Conservation (phyloP, 164 flowering plant species). For the Stephania yunnanensis region DNA sequence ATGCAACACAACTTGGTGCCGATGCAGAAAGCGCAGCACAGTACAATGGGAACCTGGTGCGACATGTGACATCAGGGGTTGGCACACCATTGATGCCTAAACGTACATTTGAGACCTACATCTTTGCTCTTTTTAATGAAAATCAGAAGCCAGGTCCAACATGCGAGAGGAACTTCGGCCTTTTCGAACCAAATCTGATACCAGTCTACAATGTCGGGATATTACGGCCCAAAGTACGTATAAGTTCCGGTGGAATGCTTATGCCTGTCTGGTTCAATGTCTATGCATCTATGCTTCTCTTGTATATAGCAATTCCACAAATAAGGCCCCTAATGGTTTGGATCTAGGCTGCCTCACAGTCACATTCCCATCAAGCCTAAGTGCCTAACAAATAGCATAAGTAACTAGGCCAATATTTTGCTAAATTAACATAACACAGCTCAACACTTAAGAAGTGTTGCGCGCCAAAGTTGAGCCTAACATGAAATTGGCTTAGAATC, state of each 20-base stretch:
- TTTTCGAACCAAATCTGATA: constrained; percentile 51
- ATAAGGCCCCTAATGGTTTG: not conserved
- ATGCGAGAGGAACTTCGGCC: constrained; percentile 57
- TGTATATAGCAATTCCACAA: not conserved
- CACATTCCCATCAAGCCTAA: not conserved
- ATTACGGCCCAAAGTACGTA: constrained; percentile 37
- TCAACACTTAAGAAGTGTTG: not conserved
- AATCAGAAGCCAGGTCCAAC: constrained; percentile 67
- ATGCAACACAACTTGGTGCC: constrained; percentile 42
- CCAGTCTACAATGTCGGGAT: constrained; percentile 64
- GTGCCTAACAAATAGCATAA: not conserved
- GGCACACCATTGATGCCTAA: constrained; percentile 83
- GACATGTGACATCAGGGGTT: constrained; percentile 46
- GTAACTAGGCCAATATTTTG: not conserved
- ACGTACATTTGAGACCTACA: constrained; percentile 62
- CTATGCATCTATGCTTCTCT: not conserved
- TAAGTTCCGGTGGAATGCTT: constrained; percentile 5
- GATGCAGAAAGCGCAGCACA: constrained; percentile 45
- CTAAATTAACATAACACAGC: not conserved
- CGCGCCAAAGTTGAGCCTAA: not conserved
- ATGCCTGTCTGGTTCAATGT: constrained; percentile 4
- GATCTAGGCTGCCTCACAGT: not conserved
- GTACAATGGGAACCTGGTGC: constrained; percentile 45
- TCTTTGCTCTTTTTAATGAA: constrained; percentile 74
- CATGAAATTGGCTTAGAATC: not conserved